Percentiles rank a stretch among this genome's conserved stretches.
Evolutionary conservation across 192 early-diverging fungal genomes (phyloP).

Genomic region (Coemansia sp.): DNA sequence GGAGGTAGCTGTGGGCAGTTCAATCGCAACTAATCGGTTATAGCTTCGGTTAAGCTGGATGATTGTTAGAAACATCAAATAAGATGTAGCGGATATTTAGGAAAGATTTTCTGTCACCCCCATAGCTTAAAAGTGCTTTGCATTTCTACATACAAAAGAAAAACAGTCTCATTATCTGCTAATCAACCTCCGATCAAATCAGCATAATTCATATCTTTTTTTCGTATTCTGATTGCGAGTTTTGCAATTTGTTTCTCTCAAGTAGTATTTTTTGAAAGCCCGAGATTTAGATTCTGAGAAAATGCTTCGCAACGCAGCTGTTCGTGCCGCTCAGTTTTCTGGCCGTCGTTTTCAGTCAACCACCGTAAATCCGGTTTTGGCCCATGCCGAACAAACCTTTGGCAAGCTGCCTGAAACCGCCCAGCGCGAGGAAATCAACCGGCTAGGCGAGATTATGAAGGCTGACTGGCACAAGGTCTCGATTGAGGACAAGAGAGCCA

Average conservation of each 20-base stretch:
- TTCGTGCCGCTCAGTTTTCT: conserved; percentile 53
- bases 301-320: conserved; percentile 66
- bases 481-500: conserved; percentile 90
- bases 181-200: background rate
- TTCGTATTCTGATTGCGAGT: background rate
- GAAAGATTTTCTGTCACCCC: no score
- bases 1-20: no score
- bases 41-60: no score
- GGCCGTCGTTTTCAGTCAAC: conserved; percentile 64
- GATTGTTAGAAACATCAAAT: no score
- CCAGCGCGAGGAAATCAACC: conserved; percentile 77
- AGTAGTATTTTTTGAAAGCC: background rate
- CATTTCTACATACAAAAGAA: no score
- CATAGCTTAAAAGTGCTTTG: no score
- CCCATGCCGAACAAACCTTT: conserved; percentile 57
- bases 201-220: conserved; percentile 1
- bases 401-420: conserved; percentile 71
- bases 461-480: conserved; percentile 93
- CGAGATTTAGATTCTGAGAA: background rate
- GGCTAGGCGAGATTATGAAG: conserved; percentile 83
- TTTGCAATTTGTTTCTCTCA: conserved; percentile 4
- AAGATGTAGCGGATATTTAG: no score
- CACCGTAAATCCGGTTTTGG: conserved; percentile 34
- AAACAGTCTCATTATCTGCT: no score
- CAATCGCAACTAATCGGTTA: no score